Conservation (phyloP, 192 early-diverging fungal genomes). For the Coemansia biformis region DNA sequence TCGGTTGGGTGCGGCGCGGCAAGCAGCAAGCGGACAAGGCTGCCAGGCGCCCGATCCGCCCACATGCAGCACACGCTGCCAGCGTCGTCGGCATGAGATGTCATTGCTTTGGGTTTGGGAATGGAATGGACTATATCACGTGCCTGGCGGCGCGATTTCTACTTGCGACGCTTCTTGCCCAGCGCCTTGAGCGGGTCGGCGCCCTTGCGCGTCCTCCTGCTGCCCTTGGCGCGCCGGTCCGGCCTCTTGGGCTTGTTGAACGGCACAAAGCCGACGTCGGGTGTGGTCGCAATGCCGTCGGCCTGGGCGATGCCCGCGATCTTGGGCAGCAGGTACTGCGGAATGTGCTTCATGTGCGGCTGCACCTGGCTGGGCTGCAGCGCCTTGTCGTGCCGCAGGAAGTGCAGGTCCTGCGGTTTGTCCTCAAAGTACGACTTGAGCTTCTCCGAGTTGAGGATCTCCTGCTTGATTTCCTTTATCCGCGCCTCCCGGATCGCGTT, state of each 20-base stretch:
- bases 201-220: constrained; percentile 13
- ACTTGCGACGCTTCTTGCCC: constrained; percentile 36
- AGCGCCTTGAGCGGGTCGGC: constrained; percentile 35
- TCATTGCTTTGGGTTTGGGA: too few relatives aligned
- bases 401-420: constrained; percentile 87
- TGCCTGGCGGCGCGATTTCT: background rate
- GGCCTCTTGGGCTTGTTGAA: constrained; percentile 45
- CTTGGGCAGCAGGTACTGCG: constrained; percentile 88
- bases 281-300: constrained; percentile 29
- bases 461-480: constrained; percentile 89
- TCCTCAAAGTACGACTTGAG: constrained; percentile 96
- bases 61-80: too few relatives aligned
- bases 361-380: constrained; percentile 78
- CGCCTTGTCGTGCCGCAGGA: constrained; percentile 85
- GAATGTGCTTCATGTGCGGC: constrained; percentile 88
- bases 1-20: too few relatives aligned
- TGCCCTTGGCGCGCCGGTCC: constrained; percentile 3
- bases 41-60: too few relatives aligned
- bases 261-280: constrained; percentile 46
- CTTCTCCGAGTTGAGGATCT: constrained; percentile 94
- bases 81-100: too few relatives aligned
- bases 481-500: constrained; percentile 81
- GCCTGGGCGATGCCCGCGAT: constrained; percentile 50
- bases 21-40: too few relatives aligned
- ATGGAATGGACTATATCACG: too few relatives aligned